Evolutionary conservation across 1,139 yeast genomes (phyloP), one percentile per base, ranked within the genome.

Genomic region (Kurtzmaniella natalensis): DNA sequence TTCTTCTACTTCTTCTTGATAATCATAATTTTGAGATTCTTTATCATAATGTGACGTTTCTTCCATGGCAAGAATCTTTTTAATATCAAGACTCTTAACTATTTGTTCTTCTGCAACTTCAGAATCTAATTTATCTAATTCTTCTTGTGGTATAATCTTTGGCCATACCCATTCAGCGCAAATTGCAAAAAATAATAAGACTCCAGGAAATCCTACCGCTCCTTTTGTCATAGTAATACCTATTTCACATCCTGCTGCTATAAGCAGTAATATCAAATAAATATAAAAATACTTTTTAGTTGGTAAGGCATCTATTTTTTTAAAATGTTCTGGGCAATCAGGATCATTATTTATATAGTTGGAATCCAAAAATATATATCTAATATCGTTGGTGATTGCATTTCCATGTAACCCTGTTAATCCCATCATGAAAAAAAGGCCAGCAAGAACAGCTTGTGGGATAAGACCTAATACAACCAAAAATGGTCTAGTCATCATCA

Each of bases 371-470:
- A 78, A 70, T 0, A 88, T 46, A 55, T 73, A 86, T 27, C 83
- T 52, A 3, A 89, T 61, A 40, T 84, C 71, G 36, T 72, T 66
- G 4, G 83, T 68, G 5, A 89, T 76, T 3, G 70, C 78, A 47
- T 83, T 86, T 5, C 70, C 76, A 41, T 81, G 70, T 10, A 92
- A 57, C 0, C 96, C 95, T 1, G 82, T 75, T 1, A 87, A 66
- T 0, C 96, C 96, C 96, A 92, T 89, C 43, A 86, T 78, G 70
- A 89, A 87, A 53, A 92, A 92, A 30, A 92, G 65, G 0, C 97
- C 98, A 0, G 96, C 85, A 18, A 92, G 63, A 0, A 88, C 95
- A 3, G 94, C 94, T 51, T 92, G 97, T 0, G 98, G 98, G n/a
- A 92, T 82, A 20, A 81, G 62, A 0, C 92, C 89, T 13, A 92